These are phyloP conservation scores for Cladobotryum mycophilum DNA, from an alignment of 2,329 filamentous ascomycete genomes.

Conservation along the genomic window DNA sequence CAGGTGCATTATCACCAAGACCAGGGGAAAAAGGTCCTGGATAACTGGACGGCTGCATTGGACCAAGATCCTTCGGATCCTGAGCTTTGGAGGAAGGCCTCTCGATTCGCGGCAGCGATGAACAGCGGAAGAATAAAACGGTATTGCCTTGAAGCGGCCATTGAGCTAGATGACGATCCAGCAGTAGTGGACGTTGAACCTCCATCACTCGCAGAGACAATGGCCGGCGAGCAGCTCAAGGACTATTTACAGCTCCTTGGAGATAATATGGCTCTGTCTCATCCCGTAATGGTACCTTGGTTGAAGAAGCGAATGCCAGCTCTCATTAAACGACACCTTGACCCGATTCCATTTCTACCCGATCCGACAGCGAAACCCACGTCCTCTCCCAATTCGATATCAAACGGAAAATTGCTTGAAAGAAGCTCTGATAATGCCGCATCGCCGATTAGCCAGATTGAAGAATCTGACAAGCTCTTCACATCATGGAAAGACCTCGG, in stretches of 20 bases:
- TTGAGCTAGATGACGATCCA: conserved; percentile 62
- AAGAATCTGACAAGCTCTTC: conserved; percentile 11
- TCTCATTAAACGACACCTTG: conserved; percentile 47
- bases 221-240: conserved; percentile 58
- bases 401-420: background rate
- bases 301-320: conserved; percentile 44
- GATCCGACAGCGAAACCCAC: conserved; percentile 40
- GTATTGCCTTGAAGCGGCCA: conserved; percentile 59
- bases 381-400: conserved; percentile 19
- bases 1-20: conserved; percentile 25
- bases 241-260: conserved; percentile 45
- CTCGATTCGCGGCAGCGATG: conserved; percentile 52
- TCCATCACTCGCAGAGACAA: conserved; percentile 55
- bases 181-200: conserved; percentile 56
- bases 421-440: background rate
- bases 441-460: background rate
- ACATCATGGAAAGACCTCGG: conserved; percentile 31
- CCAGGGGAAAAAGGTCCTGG: conserved; percentile 40
- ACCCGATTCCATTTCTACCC: conserved; percentile 57
- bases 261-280: conserved; percentile 51
- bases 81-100: conserved; percentile 56
- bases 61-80: conserved; percentile 62
- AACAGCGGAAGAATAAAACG: conserved; percentile 51
- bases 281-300: conserved; percentile 56
- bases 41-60: conserved; percentile 52